These are phyloP conservation scores for Pseudogymnoascus sp. DNA, from an alignment of 2,329 filamentous ascomycete species.

Conservation along the genomic window DNA sequence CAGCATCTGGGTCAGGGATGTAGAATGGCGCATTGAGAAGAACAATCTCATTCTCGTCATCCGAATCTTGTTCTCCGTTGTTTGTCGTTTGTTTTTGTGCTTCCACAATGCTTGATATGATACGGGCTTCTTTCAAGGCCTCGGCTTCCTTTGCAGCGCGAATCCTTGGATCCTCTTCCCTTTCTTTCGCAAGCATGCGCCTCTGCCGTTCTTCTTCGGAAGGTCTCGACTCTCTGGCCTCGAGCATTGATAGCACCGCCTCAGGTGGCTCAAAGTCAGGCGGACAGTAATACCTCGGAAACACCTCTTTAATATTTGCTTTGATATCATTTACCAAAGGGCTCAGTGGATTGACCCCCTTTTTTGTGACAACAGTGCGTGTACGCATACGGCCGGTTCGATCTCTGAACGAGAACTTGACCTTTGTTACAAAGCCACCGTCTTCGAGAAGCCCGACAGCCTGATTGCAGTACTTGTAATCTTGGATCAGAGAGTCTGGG, in stretches of 20 bases:
- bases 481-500: conserved; percentile 18
- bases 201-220: conserved; percentile 12
- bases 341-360: conserved; percentile 14
- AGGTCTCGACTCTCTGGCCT: conserved; percentile 12
- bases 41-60: neutral
- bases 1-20: conserved; percentile 2
- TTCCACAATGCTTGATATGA: conserved; percentile 3
- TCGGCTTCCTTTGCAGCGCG: neutral
- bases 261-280: conserved; percentile 21
- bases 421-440: conserved; percentile 15
- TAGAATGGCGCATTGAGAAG: conserved; percentile 13
- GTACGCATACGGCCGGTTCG: conserved; percentile 12
- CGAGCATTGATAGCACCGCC: conserved; percentile 18
- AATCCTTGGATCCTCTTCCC: neutral
- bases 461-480: conserved; percentile 21
- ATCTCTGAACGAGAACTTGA: conserved; percentile 16
- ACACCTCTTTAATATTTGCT: conserved; percentile 16
- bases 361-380: conserved; percentile 18
- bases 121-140: conserved; percentile 1
- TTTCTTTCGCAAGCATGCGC: conserved; percentile 7
- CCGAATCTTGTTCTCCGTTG: neutral
- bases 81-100: neutral
- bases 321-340: conserved; percentile 18
- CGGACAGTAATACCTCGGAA: conserved; percentile 26
- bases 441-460: conserved; percentile 23